Base-by-base conservation (phyloP, 2,329 filamentous ascomycete species). In the Pseudogymnoascus sp. region DNA sequence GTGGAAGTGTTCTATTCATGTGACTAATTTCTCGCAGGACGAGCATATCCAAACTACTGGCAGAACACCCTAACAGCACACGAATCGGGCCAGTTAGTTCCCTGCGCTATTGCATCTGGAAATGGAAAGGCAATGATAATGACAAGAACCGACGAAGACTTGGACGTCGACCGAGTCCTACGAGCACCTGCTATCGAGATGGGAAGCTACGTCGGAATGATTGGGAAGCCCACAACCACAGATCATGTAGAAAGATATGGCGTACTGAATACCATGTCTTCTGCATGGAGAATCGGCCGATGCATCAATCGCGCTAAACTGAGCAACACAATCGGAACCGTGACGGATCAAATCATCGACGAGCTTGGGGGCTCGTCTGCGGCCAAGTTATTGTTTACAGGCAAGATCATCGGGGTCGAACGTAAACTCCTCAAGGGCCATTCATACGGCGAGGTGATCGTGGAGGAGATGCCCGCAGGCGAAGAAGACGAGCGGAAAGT, bases 341-440 rank as follows among this genome's bases (percentile, higher is more conserved):
- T 86, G 2, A 82, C 82, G 0, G 82, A 86, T 72, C 76, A 76
- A 2, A 86, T 87, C 64, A 78, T 87, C 14, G 76, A 80, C 0
- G 83, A 85, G 70, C 82, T 81, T 31, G 84, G 84, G 4, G 84
- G 84, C 0, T 68, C 74, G 0, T 75, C 75, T 4, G 78, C 79
- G 0, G 85, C 82, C 1, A 81, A 77, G 65, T 78, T 87, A 7
- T 68, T 88, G n/a, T 87, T 82, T 75, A 79, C 82, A 64, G 85
- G 86, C 29, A 88, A 88, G 74, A 86, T 88, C 66, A 77, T 85
- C 19, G 79, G 79, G 1, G 84, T 87, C 0, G 81, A 86, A 70
- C 75, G 84, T 40, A 77, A 78, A 0, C 70, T 86, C 44, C 78
- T 79, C 66, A 82, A 80, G 69, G 84, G 85, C 0, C 81, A 87